Evolutionary conservation across 2,329 filamentous ascomycete genomes (phyloP), one percentile per base, ranked within the genome.

Genomic region (Lasiodiplodia sp.): DNA sequence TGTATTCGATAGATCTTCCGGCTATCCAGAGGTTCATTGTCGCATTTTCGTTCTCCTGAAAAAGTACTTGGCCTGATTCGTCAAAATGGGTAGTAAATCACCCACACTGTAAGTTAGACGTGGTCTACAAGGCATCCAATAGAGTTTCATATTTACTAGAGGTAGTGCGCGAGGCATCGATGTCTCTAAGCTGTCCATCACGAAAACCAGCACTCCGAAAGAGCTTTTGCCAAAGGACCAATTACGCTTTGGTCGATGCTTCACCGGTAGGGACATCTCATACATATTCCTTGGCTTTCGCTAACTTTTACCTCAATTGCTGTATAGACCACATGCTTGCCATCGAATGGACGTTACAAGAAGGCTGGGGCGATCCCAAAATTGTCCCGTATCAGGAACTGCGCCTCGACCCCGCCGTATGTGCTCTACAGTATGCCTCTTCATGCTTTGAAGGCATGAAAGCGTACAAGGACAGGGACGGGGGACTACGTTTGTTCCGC

Each of bases 391-490:
- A 98, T 86, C 94, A 97, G 82, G 97, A 97, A 83, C 92, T 99
- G 74, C 95, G 92, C 56, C 91, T 99, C 75, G 96, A 98, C 81
- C 96, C 96, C 28, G 93, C 96, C 55, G 96, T 93, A 38, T 98
- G 94, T 83, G 96, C 98, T 71, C 95, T 99, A 83, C 96, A 99
- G 87, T 99, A 99, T 82, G 96, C 93, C 60, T 98, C 98, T 78
- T 93, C 96, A 82, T 95, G 92, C 80, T 99, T 99, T 82, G 96
- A 99, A 85, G 96, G 96, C 74, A 97, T 98, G 94, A 99, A 99
- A 85, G 96, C 96, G 70, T 99, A 98, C 87, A 96, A 94, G 82
- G 93, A 97, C 83, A 88, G 87, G 75, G 79, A 88, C 52, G 93
- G 93, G 74, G 83, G 89, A 69, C 88, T 97, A 73, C 90, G 95